phyloP scores from a whole-genome alignment of 2,329 filamentous ascomycete genomes.

The Lasiodiplodia hormozganensis region DNA sequence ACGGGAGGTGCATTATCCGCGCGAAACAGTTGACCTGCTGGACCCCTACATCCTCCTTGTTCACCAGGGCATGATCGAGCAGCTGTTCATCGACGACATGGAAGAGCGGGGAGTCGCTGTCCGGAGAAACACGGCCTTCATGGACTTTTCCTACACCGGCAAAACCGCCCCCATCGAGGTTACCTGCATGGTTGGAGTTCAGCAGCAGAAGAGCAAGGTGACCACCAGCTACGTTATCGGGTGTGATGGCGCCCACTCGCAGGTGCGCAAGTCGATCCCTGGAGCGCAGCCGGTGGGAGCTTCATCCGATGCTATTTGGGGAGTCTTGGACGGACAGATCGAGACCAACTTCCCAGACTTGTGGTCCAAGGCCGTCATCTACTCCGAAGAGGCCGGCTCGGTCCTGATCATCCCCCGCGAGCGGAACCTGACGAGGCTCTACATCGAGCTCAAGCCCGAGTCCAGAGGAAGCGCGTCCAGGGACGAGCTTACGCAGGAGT shows the following conservation, averaged over 20 bases:
- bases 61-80: constrained; percentile 79
- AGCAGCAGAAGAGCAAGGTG: constrained; percentile 51
- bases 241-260: constrained; percentile 76
- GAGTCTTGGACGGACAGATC: constrained; percentile 73
- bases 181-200: constrained; percentile 47
- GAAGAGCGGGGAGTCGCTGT: constrained; percentile 69
- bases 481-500: constrained; percentile 62
- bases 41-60: constrained; percentile 63
- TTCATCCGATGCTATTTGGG: constrained; percentile 68
- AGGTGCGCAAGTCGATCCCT: constrained; percentile 65
- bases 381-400: constrained; percentile 70
- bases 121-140: constrained; percentile 68
- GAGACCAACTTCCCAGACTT: constrained; percentile 77
- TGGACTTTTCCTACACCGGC: constrained; percentile 54
- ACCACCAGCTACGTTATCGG: constrained; percentile 71
- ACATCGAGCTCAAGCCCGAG: constrained; percentile 54
- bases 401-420: constrained; percentile 78
- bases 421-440: constrained; percentile 72
- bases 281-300: constrained; percentile 56
- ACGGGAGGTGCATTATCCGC: constrained; percentile 71
- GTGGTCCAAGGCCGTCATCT: constrained; percentile 75
- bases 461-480: constrained; percentile 41
- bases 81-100: constrained; percentile 73
- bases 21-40: constrained; percentile 54
- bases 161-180: constrained; percentile 50